Evolutionary conservation across 1,284 basidiomycete genomes (phyloP).

Genomic region (Ustilago vetiveriae): DNA sequence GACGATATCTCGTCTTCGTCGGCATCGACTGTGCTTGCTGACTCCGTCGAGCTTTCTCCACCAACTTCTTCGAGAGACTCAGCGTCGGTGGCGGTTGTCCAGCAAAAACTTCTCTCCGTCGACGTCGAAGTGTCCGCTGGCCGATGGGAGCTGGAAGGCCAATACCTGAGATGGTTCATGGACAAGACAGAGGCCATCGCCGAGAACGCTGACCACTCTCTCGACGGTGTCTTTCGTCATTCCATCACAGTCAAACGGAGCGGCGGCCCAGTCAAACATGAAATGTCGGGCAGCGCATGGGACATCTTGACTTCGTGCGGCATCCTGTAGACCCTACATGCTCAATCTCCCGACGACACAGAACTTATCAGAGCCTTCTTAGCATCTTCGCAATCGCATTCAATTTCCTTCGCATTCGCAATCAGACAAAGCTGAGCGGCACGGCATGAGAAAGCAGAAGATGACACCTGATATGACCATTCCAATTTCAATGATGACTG

Average conservation of each 20-base stretch:
- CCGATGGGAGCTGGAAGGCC: conserved; percentile 75
- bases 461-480: no score
- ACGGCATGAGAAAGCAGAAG: not conserved
- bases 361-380: not conserved
- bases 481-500: conserved; percentile 6
- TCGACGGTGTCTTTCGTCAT: conserved; percentile 32
- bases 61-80: conserved; percentile 10
- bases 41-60: conserved; percentile 17
- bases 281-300: conserved; percentile 43
- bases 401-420: conserved; percentile 2
- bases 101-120: conserved; percentile 64
- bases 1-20: conserved; percentile 23
- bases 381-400: conserved; percentile 9
- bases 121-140: conserved; percentile 74
- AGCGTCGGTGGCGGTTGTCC: not conserved
- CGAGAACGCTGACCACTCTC: conserved; percentile 17
- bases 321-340: conserved; percentile 19
- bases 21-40: conserved; percentile 22
- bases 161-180: conserved; percentile 85
- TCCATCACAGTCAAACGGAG: conserved; percentile 39
- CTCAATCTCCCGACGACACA: not conserved
- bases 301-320: conserved; percentile 36
- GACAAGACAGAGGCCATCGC: conserved; percentile 37
- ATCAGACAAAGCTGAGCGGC: not conserved
- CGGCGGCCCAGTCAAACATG: conserved; percentile 34